A percentile compares a stretch with the other conserved stretches of the same genome.
Conservation (phyloP, 768 basidiomycete genomes). For the Dioszegia hungarica region DNA sequence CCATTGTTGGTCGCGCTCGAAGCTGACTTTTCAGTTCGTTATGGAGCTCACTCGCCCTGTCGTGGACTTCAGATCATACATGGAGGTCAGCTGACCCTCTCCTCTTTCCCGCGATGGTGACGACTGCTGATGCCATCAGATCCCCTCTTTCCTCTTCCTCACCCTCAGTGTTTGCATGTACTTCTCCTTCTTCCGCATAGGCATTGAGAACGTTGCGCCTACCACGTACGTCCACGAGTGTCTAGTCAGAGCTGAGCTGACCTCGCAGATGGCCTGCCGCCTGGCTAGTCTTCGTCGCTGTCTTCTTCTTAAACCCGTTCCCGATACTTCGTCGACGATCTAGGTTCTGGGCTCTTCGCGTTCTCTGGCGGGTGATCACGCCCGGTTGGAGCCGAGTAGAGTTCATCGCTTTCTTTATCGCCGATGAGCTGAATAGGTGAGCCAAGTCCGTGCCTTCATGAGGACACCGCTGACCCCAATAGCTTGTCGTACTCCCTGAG, state of each 20-base stretch:
- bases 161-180: conserved; percentile 74
- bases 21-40: conserved; percentile 32
- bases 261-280: conserved; percentile 50
- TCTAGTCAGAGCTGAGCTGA: background rate
- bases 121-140: conserved; percentile 51
- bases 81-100: conserved; percentile 54
- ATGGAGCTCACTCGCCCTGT: conserved; percentile 65
- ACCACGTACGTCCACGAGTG: conserved; percentile 53
- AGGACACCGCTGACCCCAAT: conserved; percentile 48
- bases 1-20: too few species aligned
- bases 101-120: background rate
- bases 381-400: conserved; percentile 72
- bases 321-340: conserved; percentile 61
- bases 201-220: conserved; percentile 57
- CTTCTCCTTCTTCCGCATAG: conserved; percentile 70
- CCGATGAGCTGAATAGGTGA: conserved; percentile 47
- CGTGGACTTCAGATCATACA: conserved; percentile 73
- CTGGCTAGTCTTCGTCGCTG: conserved; percentile 65
- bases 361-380: conserved; percentile 59
- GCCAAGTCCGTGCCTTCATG: background rate
- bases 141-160: conserved; percentile 72
- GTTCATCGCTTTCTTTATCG: conserved; percentile 53
- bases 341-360: conserved; percentile 75
- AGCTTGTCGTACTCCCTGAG: conserved; percentile 71
- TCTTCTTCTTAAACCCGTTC: conserved; percentile 70